Conservation (phyloP, 1,139 yeast species). For the Debaryomyces coudertii region DNA sequence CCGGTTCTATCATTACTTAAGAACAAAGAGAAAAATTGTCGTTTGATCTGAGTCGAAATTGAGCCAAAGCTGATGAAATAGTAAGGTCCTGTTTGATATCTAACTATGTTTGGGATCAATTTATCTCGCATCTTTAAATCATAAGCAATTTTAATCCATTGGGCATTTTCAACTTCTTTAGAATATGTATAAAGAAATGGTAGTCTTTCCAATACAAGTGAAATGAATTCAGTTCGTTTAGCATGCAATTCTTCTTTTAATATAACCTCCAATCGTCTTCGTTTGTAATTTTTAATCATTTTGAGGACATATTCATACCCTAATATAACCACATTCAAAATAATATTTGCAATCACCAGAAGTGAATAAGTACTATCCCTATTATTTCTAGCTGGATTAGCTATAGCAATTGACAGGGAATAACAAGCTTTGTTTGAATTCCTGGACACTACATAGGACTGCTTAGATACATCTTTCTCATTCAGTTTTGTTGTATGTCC, state of each 20-base stretch:
- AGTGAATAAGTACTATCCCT: not conserved
- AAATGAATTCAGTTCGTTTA: slow-evolving; percentile 12
- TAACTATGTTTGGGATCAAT: slow-evolving; percentile 20
- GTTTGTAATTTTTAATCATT: slow-evolving; percentile 7
- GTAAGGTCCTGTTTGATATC: slow-evolving; percentile 19
- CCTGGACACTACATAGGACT: not conserved
- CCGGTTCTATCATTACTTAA: slow-evolving; percentile 11
- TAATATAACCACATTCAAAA: not conserved
- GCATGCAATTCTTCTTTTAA: slow-evolving; percentile 7
- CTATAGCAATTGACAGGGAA: not conserved
- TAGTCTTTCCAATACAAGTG: slow-evolving; percentile 15
- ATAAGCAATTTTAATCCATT: slow-evolving; percentile 20
- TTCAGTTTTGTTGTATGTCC: not conserved
- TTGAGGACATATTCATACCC: slow-evolving; percentile 4
- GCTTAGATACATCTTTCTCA: not conserved
- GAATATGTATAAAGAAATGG: slow-evolving; percentile 20
- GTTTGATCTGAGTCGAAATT: slow-evolving; percentile 19
- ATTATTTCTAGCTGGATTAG: not conserved
- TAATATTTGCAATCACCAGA: not conserved
- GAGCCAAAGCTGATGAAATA: slow-evolving; percentile 20
- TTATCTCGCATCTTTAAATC: slow-evolving; percentile 17
- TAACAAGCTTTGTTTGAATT: not conserved
- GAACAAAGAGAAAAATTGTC: slow-evolving; percentile 17
- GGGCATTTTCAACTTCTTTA: slow-evolving; percentile 18
- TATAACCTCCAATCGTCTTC: slow-evolving; percentile 2